These are phyloP conservation scores for Allium cepa DNA, from an alignment of 106 monocot species.

Conservation along the genomic window DNA sequence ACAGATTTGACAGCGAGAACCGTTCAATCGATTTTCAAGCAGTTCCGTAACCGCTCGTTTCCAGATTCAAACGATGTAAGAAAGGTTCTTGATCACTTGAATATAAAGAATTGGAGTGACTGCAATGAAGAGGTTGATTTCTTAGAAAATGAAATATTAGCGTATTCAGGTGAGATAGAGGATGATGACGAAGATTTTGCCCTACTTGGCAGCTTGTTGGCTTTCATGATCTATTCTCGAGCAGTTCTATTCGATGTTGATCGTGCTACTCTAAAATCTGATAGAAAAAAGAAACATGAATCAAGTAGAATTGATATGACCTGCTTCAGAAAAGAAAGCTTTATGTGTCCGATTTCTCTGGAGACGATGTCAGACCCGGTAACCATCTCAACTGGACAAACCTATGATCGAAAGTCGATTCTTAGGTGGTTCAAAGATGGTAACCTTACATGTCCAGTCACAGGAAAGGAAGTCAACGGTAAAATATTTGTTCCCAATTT, in stretches of 20 bases:
- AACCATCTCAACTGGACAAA: constrained; percentile 73
- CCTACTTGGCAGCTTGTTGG: constrained; percentile 46
- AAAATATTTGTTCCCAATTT: constrained; percentile 55
- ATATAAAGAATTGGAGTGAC: constrained; percentile 54
- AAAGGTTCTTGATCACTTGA: constrained; percentile 35
- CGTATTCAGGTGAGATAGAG: not conserved
- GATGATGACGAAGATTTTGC: constrained; percentile 13
- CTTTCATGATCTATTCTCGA: constrained; percentile 57
- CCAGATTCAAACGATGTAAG: constrained; percentile 21
- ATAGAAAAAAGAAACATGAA: not conserved
- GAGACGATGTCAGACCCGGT: constrained; percentile 89
- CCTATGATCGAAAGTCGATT: constrained; percentile 83
- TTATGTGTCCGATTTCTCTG: constrained; percentile 79
- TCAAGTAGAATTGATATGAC: not conserved
- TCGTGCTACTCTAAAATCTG: not conserved
- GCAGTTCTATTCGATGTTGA: constrained; percentile 36
- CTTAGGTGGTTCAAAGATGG: constrained; percentile 57
- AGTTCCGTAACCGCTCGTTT: constrained; percentile 25
- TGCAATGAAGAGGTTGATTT: constrained; percentile 63
- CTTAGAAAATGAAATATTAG: constrained; percentile 54
- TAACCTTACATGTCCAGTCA: constrained; percentile 63
- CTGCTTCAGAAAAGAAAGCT: constrained; percentile 26
- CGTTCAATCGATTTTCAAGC: constrained; percentile 24
- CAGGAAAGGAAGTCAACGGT: constrained; percentile 41
- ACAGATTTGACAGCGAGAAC: constrained; percentile 19